Base-by-base conservation (phyloP, 148 eudicot species). In the Polygonum maritimum region DNA sequence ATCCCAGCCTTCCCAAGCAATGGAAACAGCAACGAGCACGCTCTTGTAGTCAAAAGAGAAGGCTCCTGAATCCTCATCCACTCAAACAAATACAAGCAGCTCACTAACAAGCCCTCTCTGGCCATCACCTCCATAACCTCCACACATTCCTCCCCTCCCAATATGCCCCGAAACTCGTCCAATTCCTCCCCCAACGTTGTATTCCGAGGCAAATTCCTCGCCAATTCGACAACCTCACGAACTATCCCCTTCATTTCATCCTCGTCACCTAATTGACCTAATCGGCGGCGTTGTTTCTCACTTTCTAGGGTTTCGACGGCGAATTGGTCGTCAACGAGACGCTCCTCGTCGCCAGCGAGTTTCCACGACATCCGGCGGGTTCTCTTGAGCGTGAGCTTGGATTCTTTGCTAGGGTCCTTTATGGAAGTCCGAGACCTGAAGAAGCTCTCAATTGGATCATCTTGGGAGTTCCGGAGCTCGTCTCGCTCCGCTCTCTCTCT, bases 61-160 rank as follows among this genome's bases (percentile, higher is more conserved):
- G 88, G 96, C 76, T 92, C 96, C 79, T 87, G 91, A 83, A 90
- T 81, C 33, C 90, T 82, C 94, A 92, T 90, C 98, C 98, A 94
- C 72, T 94, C 96, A 63, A 84, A 92, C 51, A 94, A 92, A 74
- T 89, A 92, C 91, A 92, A 86, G 79, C 97, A 92, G 62, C 83
- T 76, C 89, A 84, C 83, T 75, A 84, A 35, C 69, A 90, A 52
- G 75, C 88, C 91, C 75, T 86, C 87, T 69, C 84, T 78, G 48
- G 87, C 87, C 91, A 94, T 82, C 82, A 83, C 81, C 36, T 80
- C 80, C 90, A 94, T 62, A 75, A 87, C 83, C 71, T 86, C 87
- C 78, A 90, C 80, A 78, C 98, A 89, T 67, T 89, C 94, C 62
- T 69, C 81, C 65, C 80, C 88, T 26, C 88, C 84, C 26, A 92